Conservation (phyloP, 177 flowering plant genomes). For the Telopea speciosissima region DNA sequence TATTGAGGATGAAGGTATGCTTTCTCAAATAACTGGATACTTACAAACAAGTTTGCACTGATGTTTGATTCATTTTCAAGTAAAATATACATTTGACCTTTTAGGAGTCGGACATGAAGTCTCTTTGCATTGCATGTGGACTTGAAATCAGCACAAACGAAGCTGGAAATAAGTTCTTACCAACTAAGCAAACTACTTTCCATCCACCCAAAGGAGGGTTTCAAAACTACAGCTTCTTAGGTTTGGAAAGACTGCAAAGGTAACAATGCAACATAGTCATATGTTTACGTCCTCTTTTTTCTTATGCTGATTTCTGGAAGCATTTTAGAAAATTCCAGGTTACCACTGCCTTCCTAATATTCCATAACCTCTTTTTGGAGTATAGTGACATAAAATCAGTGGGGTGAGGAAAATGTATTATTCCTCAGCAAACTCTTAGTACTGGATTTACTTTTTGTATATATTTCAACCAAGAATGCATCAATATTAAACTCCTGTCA, state of each 20-base stretch:
- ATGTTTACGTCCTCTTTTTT: not conserved
- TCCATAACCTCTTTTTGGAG: not conserved
- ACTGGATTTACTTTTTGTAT: too few relatives aligned
- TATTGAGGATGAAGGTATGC: slow-evolving; percentile 65
- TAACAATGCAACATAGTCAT: slow-evolving; percentile 1
- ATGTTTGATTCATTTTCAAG: not conserved
- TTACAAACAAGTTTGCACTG: not conserved
- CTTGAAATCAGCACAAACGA: slow-evolving; percentile 49
- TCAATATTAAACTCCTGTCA: too few relatives aligned
- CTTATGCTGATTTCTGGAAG: not conserved
- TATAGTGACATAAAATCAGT: not conserved
- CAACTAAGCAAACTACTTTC: slow-evolving; percentile 64
- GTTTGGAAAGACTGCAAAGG: slow-evolving; percentile 31
- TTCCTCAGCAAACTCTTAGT: not conserved
- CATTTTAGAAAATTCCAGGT: not conserved
- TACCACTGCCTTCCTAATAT: not conserved
- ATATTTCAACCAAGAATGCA: too few relatives aligned
- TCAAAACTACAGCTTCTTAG: slow-evolving; percentile 33
- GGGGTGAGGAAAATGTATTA: not conserved
- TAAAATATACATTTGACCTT: slow-evolving; percentile 7
- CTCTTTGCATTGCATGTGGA: slow-evolving; percentile 68
- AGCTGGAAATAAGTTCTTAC: slow-evolving; percentile 48
- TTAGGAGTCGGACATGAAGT: slow-evolving; percentile 71
- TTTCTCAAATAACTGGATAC: not conserved
- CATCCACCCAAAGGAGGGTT: slow-evolving; percentile 44